A percentile compares a stretch with the other conserved stretches of the same genome.
phyloP scores from a whole-genome alignment of 2,329 filamentous ascomycete species.

The Penicillium thymicola region DNA sequence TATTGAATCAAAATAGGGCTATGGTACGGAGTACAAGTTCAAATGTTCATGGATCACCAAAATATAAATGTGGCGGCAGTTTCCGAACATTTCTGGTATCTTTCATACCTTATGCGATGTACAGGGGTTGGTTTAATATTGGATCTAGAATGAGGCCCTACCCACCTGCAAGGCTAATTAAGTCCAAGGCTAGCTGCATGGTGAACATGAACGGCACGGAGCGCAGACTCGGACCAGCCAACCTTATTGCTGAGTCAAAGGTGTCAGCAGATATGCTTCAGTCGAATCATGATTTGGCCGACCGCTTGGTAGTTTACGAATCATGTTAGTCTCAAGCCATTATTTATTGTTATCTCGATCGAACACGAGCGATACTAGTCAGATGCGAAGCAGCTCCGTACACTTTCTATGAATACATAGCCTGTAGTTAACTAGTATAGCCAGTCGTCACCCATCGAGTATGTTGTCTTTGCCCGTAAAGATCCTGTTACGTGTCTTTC shows the following conservation, averaged over 20 bases:
- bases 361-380: background rate
- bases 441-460: background rate
- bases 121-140: conserved; percentile 2
- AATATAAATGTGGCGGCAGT: background rate
- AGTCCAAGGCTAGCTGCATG: conserved; percentile 11
- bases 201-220: conserved; percentile 12
- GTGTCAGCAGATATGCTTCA: conserved; percentile 6
- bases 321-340: background rate
- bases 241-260: conserved; percentile 19
- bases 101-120: background rate
- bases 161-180: conserved; percentile 13
- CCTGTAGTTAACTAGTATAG: background rate
- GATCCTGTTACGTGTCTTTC: conserved; percentile 6
- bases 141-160: background rate
- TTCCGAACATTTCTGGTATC: background rate
- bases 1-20: background rate
- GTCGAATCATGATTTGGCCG: background rate
- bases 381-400: background rate
- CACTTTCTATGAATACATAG: background rate
- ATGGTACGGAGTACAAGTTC: background rate
- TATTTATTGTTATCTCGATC: background rate
- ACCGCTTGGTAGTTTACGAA: background rate
- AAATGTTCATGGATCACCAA: background rate
- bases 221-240: conserved; percentile 4
- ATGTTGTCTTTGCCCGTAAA: background rate